phyloP scores from a whole-genome alignment of 208 protist species.

The Herpetomonas samuelpessoai region DNA sequence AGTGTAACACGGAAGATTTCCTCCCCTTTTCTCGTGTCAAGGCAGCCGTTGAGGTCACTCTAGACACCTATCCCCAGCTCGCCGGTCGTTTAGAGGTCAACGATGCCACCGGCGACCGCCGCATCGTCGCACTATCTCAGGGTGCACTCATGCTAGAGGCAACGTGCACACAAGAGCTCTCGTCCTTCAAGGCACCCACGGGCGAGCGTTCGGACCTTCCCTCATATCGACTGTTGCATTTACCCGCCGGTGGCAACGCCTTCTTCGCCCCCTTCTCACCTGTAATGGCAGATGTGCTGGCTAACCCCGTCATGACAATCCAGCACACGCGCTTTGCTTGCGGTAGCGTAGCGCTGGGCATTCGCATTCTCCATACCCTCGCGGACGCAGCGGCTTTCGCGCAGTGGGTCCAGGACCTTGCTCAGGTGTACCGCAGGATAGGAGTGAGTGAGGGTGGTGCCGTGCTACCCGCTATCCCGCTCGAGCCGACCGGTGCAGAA shows the following conservation, averaged over 20 bases:
- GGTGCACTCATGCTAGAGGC: not conserved
- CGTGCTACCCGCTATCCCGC: not conserved
- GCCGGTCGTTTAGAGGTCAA: not conserved
- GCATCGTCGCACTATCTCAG: not conserved
- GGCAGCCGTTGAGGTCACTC: conserved; percentile 5
- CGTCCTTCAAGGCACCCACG: not conserved
- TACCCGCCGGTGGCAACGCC: conserved; percentile 22
- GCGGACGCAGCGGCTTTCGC: conserved; percentile 23
- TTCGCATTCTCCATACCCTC: conserved; percentile 24
- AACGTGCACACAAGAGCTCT: not conserved
- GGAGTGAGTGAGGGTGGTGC: not conserved
- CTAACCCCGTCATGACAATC: conserved; percentile 12
- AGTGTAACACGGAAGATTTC: not conserved
- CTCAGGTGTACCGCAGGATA: not conserved
- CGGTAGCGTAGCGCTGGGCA: conserved; percentile 18
- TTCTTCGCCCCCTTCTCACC: conserved; percentile 20
- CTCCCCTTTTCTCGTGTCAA: conserved; percentile 9
- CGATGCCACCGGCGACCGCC: not conserved
- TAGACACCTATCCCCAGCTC: not conserved
- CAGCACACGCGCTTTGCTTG: conserved; percentile 35
- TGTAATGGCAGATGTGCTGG: not conserved
- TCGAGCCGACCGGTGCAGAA: not conserved
- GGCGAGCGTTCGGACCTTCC: too few relatives aligned
- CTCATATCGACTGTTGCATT: conserved; percentile 17
- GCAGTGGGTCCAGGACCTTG: conserved; percentile 11